Conservation (phyloP, 169 alveolate species). For the Cryptosporidium sp. region DNA sequence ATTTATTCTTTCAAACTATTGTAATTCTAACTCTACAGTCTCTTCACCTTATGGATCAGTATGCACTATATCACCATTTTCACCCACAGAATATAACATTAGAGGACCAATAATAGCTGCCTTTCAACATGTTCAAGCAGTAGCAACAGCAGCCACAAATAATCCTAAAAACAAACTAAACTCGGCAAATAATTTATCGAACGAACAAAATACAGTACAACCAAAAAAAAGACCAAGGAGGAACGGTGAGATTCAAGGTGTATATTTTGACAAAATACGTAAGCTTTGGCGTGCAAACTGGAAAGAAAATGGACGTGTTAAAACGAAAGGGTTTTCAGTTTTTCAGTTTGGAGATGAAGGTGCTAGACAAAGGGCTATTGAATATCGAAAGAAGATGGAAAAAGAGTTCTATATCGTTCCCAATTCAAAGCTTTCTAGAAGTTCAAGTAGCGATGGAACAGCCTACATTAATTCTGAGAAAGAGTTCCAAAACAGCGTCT, state of each 20-base stretch:
- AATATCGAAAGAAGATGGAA: constrained; percentile 70
- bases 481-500: not conserved
- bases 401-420: constrained; percentile 43
- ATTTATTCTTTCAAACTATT: not conserved
- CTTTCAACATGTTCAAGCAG: constrained; percentile 59
- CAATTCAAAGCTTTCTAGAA: constrained; percentile 12
- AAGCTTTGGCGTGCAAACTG: constrained; percentile 81
- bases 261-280: constrained; percentile 78
- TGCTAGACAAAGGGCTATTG: constrained; percentile 72
- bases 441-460: not conserved
- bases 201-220: constrained; percentile 14
- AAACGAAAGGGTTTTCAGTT: constrained; percentile 79
- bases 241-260: constrained; percentile 77
- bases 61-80: constrained; percentile 16
- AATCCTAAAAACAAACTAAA: not conserved
- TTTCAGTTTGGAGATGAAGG: constrained; percentile 75
- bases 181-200: not conserved
- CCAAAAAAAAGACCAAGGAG: constrained; percentile 66
- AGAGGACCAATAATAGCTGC: constrained; percentile 30
- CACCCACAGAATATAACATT: constrained; percentile 28
- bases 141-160: constrained; percentile 25
- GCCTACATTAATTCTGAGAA: not conserved
- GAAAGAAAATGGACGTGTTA: constrained; percentile 81
- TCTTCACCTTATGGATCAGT: constrained; percentile 16
- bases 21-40: not conserved